Evolutionary conservation across 106 monocot genomes (phyloP).

Genomic region (Apostasia ramifera): DNA sequence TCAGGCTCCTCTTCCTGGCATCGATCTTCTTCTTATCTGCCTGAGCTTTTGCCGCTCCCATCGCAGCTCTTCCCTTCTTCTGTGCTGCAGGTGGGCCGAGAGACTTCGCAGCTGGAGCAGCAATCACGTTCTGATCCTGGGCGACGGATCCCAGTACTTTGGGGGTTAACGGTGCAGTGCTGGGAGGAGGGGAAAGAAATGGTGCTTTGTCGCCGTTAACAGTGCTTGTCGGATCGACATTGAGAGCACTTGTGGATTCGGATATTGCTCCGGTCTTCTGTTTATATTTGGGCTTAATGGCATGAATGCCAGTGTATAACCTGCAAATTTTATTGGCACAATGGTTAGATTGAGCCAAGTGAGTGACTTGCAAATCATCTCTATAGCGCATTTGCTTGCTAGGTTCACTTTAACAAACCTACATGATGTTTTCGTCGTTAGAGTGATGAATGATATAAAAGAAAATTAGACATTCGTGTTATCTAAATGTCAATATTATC

Average conservation of each 20-base stretch:
- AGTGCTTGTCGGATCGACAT: constrained; percentile 33
- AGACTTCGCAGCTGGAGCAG: constrained; percentile 10
- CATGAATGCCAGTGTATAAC: constrained; percentile 76
- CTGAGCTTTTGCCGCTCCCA: constrained; percentile 26
- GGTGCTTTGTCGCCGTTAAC: too few species aligned
- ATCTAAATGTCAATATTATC: too few species aligned
- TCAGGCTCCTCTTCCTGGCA: constrained; percentile 91
- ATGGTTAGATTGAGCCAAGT: not conserved
- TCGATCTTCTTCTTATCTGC: constrained; percentile 85
- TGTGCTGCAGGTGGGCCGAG: constrained; percentile 14
- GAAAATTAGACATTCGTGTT: too few species aligned
- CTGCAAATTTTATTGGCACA: constrained; percentile 12
- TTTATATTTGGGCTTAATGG: constrained; percentile 55
- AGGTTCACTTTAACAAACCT: not conserved
- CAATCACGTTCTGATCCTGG: constrained; percentile 36
- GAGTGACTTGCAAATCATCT: too few species aligned
- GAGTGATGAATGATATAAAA: too few species aligned
- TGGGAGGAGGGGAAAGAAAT: constrained; percentile 4
- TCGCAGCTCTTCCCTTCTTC: constrained; percentile 28
- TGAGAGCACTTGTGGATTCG: constrained; percentile 62
- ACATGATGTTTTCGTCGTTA: not conserved
- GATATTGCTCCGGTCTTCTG: constrained; percentile 51
- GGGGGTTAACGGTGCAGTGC: constrained; percentile 19
- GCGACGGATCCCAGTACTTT: constrained; percentile 15
- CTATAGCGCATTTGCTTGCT: too few species aligned